Percentiles rank a stretch among this genome's conserved stretches.
Evolutionary conservation across 73 alveolate species (phyloP).

Genomic region (Halteria grandinella): DNA sequence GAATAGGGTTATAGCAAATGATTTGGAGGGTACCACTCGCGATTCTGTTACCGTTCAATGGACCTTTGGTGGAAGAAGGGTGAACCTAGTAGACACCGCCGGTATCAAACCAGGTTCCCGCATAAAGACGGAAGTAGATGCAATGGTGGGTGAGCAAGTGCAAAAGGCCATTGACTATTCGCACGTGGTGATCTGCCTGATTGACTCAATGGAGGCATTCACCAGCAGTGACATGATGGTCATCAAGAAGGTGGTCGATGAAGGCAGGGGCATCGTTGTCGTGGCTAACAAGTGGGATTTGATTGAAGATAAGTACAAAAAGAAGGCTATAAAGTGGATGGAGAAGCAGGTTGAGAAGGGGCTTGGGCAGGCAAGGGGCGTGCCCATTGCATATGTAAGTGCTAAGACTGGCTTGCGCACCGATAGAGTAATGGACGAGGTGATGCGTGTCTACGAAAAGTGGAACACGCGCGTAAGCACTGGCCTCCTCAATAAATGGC

Average conservation of each 20-base stretch:
- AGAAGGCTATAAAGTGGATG: slow-evolving; percentile 76
- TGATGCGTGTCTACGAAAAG: slow-evolving; percentile 80
- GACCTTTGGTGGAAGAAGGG: slow-evolving; percentile 76
- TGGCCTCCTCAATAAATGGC: slow-evolving; percentile 84
- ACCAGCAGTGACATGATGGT: slow-evolving; percentile 73
- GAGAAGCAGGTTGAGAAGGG: slow-evolving; percentile 72
- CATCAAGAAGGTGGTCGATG: slow-evolving; percentile 71
- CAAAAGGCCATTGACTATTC: slow-evolving; percentile 71
- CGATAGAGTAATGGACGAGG: slow-evolving; percentile 76
- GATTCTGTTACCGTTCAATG: slow-evolving; percentile 80
- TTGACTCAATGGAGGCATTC: slow-evolving; percentile 85
- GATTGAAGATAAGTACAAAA: slow-evolving; percentile 80
- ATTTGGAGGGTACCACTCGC: slow-evolving; percentile 88
- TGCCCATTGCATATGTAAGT: slow-evolving; percentile 71
- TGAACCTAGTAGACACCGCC: slow-evolving; percentile 89
- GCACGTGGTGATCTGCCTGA: slow-evolving; percentile 76
- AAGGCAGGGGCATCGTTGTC: slow-evolving; percentile 86
- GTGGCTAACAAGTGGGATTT: slow-evolving; percentile 93
- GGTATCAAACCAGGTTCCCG: slow-evolving; percentile 72
- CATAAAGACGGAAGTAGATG: slow-evolving; percentile 47
- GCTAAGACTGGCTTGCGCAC: slow-evolving; percentile 76
- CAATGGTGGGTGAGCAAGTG: slow-evolving; percentile 71
- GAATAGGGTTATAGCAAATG: slow-evolving; percentile 87
- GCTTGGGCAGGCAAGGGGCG: slow-evolving; percentile 74
- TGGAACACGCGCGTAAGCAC: slow-evolving; percentile 92